Evolutionary conservation across 2,329 filamentous ascomycete species (phyloP), one percentile per base, ranked within the genome.

Genomic region (Xylariaceae sp.): DNA sequence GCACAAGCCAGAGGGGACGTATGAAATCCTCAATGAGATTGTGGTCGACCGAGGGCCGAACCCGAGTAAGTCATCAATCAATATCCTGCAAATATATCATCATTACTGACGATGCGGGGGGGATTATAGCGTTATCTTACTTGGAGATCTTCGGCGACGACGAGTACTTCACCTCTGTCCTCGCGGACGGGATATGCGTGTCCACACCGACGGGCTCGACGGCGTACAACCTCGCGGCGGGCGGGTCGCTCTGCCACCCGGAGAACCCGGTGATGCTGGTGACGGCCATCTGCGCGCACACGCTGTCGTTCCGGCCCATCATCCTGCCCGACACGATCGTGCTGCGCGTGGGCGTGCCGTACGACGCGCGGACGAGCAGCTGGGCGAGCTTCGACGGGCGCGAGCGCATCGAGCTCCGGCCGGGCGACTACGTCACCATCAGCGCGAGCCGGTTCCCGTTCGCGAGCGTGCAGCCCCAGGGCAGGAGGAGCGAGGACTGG

Each of bases 311-410:
- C 72, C 76, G 92, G 9, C 90, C 90, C n/a, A 92, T 97, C 54
- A 92, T 97, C 55, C 72, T 97, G 3, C 92, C 92, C 0, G 92
- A 98, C 64, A 96, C 90, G 0, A 94, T 97, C 46, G 90, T 97
- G 1, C 70, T 98, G 43, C 80, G 92, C 26, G 75, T 95, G 13
- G 92, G 90, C 9, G 89, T 97, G n/a, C 92, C 92, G 0, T 97
- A 95, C 60, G 83, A 94, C 61, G 87, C 89, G 7, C 74, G 92
- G 34, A 88, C 88, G 4, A 84, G 80, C 51, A 89, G 85, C 28
- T 98, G 92, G 90, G 92, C 89, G n/a, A 94, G 88, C 62, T 98
- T 98, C 59, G 92, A 98, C 62, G 92, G 92, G 2, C 77, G 88
- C 45, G 88, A 96, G 68, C 79, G 88, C 65, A 66, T 86, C n/a